Evolutionary conservation across 192 early-diverging fungal species (phyloP).

Genomic region (Coemansia asiatica): DNA sequence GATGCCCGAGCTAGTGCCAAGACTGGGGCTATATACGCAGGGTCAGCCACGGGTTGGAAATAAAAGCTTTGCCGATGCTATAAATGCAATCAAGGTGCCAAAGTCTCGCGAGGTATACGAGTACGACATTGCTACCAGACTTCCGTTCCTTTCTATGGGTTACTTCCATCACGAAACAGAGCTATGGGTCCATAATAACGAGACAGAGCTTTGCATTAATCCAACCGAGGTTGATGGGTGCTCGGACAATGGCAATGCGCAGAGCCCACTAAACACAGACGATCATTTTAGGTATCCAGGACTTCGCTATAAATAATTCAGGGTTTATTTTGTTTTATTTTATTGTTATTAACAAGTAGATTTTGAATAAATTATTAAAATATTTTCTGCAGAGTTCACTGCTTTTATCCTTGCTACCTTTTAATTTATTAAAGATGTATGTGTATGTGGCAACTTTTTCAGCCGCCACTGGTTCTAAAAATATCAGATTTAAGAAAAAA

Average conservation of each 20-base stretch:
- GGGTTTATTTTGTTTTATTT: too few species aligned
- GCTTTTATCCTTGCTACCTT: too few species aligned
- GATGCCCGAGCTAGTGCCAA: slow-evolving; percentile 16
- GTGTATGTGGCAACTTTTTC: too few species aligned
- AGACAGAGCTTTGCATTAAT: slow-evolving; percentile 21
- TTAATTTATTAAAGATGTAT: too few species aligned
- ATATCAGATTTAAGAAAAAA: too few species aligned
- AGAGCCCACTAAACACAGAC: slow-evolving; percentile 11
- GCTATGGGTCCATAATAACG: slow-evolving; percentile 38
- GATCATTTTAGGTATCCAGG: slow-evolving; percentile 40
- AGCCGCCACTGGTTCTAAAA: too few species aligned
- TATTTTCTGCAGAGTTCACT: too few species aligned
- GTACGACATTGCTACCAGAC: slow-evolving; percentile 32
- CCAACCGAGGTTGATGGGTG: slow-evolving; percentile 21
- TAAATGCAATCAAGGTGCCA: slow-evolving; percentile 21
- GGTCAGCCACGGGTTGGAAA: slow-evolving; percentile 54
- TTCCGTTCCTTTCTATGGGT: slow-evolving; percentile 29
- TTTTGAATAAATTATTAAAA: neutral
- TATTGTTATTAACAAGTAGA: neutral
- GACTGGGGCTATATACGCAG: slow-evolving; percentile 33
- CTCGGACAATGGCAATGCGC: slow-evolving; percentile 8
- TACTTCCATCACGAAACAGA: slow-evolving; percentile 42
- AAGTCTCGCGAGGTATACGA: slow-evolving; percentile 44
- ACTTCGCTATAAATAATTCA: slow-evolving; percentile 29
- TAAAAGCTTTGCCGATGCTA: slow-evolving; percentile 28